These are phyloP conservation scores for Stemphylium vesicarium DNA, from an alignment of 2,329 filamentous ascomycete genomes.

Conservation along the genomic window DNA sequence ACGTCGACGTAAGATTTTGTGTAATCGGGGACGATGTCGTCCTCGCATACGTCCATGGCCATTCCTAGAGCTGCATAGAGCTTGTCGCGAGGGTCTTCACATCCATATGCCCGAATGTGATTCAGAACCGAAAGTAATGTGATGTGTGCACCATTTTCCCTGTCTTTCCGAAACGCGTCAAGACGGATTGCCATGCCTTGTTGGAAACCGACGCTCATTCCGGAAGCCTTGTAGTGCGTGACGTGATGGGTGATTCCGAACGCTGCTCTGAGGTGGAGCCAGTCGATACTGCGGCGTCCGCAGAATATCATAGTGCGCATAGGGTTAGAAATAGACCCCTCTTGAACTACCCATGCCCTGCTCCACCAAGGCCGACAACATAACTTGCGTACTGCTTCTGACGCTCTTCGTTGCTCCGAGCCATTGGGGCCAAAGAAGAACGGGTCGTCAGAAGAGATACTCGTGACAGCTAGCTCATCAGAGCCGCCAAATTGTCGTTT, in stretches of 20 bases:
- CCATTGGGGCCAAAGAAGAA: not conserved
- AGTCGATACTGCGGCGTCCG: not conserved
- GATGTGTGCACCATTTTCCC: not conserved
- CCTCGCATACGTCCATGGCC: slow-evolving; percentile 5
- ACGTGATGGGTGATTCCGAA: not conserved
- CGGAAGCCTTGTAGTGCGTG: not conserved
- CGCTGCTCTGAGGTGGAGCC: not conserved
- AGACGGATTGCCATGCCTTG: not conserved
- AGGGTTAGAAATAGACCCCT: not conserved
- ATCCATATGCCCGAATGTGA: slow-evolving; percentile 1
- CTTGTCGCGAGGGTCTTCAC: slow-evolving; percentile 12
- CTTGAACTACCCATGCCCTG: slow-evolving; percentile 18
- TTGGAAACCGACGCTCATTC: not conserved
- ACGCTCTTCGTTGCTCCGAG: not conserved
- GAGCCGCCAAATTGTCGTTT: slow-evolving; percentile 1
- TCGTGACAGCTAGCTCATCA: not conserved
- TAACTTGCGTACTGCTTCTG: not conserved
- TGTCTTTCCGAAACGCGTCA: not conserved
- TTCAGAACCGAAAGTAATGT: not conserved
- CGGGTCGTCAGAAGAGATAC: not conserved
- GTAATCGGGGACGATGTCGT: not conserved
- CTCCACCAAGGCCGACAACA: slow-evolving; percentile 7
- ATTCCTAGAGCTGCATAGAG: slow-evolving; percentile 10
- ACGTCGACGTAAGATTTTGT: not conserved
- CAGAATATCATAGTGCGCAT: slow-evolving; percentile 1